Base-by-base conservation (phyloP, 2,329 filamentous ascomycete species). In the Penicillium sp. region DNA sequence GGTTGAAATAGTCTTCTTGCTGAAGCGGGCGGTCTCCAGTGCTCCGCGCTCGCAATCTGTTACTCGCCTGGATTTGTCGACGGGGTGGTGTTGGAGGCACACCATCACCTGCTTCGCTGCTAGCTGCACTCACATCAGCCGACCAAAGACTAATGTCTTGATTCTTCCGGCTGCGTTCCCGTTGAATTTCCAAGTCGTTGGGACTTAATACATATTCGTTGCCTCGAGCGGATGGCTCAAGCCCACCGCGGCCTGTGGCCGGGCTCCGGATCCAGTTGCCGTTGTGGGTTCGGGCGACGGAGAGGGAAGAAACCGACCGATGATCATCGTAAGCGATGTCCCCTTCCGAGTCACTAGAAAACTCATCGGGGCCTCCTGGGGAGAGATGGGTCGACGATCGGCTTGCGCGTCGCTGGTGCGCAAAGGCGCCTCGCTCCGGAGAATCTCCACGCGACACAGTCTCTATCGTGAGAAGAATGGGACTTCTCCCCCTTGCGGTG, bases 91-190 rank as follows among this genome's bases (percentile, higher is more conserved):
- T 41, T 19, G 50, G 39, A 15, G 47, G 45, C 11, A 61, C 55
- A 28, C 64, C 60, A 27, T 64, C 60, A 18, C 60, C 62, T n/a
- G 56, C 50, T 36, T 63, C 65, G 37, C 70, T 71, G 29, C 65
- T 71, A 11, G 67, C 69, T 28, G 70, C 70, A 47, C 70, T 76
- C n/a, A 70, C 70, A 9, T 69, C 67, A 10, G 62, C 69, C 3
- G 78, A 67, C 77, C 77, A 80, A 15, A 69, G 63, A 36, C 69
- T 65, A 21, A 80, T 76, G 37, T 77, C 74, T 7, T 68, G 64
- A 41, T 77, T 77, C 51, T 72, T 77, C 35, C 77, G 72, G 3
- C 70, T 66, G 20, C 69, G 60, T 21, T 70, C 62, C 34, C 71
- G 68, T 41, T 70, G 62, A 29, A 70, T 62, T 33, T 71, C 67